These are phyloP conservation scores for Collariella sp. DNA, from an alignment of 495 filamentous ascomycete genomes.

Conservation along the genomic window DNA sequence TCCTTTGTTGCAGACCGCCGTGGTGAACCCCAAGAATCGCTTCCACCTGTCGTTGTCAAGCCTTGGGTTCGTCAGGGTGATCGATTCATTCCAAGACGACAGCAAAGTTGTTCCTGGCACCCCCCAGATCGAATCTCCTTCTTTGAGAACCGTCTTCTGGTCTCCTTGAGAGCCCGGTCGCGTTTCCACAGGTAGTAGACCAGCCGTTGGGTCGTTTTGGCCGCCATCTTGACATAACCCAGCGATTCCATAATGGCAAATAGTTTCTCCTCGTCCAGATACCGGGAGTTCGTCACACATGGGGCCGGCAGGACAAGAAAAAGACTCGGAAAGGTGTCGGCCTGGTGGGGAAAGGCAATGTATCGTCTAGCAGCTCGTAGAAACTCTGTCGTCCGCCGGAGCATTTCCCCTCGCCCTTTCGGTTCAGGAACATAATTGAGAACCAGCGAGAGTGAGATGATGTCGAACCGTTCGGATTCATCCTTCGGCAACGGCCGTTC, in stretches of 20 bases:
- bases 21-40: too few species aligned
- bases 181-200: conserved; percentile 79
- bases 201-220: conserved; percentile 72
- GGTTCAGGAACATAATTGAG: conserved; percentile 86
- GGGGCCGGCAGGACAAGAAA: conserved; percentile 87
- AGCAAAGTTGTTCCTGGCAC: conserved; percentile 79
- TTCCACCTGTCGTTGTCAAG: neutral
- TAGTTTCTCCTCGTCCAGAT: conserved; percentile 68
- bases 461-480: conserved; percentile 62
- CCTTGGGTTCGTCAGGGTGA: neutral
- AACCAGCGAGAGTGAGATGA: conserved; percentile 89
- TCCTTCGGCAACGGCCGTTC: conserved; percentile 59
- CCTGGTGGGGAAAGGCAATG: conserved; percentile 15
- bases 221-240: conserved; percentile 56
- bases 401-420: conserved; percentile 74
- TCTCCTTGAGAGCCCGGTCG: conserved; percentile 13
- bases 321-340: conserved; percentile 56
- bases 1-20: too few species aligned
- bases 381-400: conserved; percentile 63
- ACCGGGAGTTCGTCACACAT: conserved; percentile 87
- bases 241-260: conserved; percentile 64
- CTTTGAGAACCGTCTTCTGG: conserved; percentile 43
- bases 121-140: conserved; percentile 64
- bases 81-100: conserved; percentile 46
- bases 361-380: conserved; percentile 34